Evolutionary conservation across 2,329 filamentous ascomycete species (phyloP).

Genomic region (Cercospora sp.): DNA sequence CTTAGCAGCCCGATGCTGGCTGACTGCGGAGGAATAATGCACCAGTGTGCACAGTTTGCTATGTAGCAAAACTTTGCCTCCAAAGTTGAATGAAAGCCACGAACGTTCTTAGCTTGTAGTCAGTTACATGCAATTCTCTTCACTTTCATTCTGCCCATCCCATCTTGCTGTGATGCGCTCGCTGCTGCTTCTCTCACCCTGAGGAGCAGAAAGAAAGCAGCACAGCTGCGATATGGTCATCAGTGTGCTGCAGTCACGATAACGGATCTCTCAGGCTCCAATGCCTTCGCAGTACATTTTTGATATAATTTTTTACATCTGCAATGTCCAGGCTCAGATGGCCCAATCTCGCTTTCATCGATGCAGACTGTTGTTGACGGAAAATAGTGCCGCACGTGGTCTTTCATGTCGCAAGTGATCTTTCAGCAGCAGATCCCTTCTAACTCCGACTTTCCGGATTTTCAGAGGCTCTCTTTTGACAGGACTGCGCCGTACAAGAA

Average conservation of each 20-base stretch:
- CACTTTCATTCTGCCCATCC: not conserved
- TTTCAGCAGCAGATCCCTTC: not conserved
- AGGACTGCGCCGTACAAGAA: not conserved
- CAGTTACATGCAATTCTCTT: not conserved
- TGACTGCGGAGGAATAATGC: not conserved
- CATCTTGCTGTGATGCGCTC: not conserved
- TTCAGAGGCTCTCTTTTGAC: not conserved
- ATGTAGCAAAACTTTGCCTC: not conserved
- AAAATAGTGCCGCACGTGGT: not conserved
- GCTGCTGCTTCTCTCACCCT: not conserved
- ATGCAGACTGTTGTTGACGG: not conserved
- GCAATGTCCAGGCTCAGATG: not conserved
- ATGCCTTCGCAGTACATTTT: not conserved
- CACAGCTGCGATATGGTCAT: not conserved
- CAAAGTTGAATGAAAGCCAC: not conserved
- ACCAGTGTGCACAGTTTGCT: not conserved
- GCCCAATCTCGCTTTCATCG: not conserved
- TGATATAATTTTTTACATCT: not conserved
- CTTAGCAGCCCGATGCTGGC: not conserved
- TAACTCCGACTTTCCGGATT: not conserved
- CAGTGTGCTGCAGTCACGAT: not conserved
- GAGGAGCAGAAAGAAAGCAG: not conserved
- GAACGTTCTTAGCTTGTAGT: not conserved
- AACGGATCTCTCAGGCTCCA: not conserved
- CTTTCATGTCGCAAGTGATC: not conserved